These are phyloP conservation scores for Leccinellum luteum DNA, from an alignment of 768 basidiomycete species.

Conservation along the genomic window DNA sequence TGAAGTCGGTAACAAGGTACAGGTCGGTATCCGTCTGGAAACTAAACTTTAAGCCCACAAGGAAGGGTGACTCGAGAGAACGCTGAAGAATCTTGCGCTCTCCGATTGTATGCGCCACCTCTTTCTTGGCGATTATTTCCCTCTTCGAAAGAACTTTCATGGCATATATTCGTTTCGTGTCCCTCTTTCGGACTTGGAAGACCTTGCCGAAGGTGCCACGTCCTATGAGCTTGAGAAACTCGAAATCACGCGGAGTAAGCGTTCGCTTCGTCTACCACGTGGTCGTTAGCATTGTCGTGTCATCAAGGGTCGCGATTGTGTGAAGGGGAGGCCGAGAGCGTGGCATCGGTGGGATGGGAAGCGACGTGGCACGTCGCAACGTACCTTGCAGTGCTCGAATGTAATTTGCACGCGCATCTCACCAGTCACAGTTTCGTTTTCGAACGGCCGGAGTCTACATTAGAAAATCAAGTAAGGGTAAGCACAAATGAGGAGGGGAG, in stretches of 20 bases:
- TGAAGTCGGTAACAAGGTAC: slow-evolving; percentile 98
- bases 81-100: slow-evolving; percentile 98
- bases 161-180: slow-evolving; percentile 98
- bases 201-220: slow-evolving; percentile 98
- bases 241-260: slow-evolving; percentile 93
- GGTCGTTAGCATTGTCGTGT: slow-evolving; percentile 20
- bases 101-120: slow-evolving; percentile 98
- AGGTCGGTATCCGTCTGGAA: slow-evolving; percentile 96
- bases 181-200: slow-evolving; percentile 97
- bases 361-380: slow-evolving; percentile 15
- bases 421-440: slow-evolving; percentile 82
- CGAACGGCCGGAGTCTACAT: slow-evolving; percentile 66
- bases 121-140: slow-evolving; percentile 98
- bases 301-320: slow-evolving; percentile 23
- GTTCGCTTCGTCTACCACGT: slow-evolving; percentile 70
- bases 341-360: slow-evolving; percentile 25
- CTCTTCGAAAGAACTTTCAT: slow-evolving; percentile 99
- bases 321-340: slow-evolving; percentile 20
- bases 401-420: slow-evolving; percentile 95
- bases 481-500: slow-evolving; percentile 7
- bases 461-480: slow-evolving; percentile 14
- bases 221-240: slow-evolving; percentile 98
- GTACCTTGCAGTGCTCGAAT: slow-evolving; percentile 86
- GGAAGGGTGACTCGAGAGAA: slow-evolving; percentile 91
- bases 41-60: slow-evolving; percentile 96